phyloP scores from a whole-genome alignment of 345 rosid genomes.

The Citrus reticulata region DNA sequence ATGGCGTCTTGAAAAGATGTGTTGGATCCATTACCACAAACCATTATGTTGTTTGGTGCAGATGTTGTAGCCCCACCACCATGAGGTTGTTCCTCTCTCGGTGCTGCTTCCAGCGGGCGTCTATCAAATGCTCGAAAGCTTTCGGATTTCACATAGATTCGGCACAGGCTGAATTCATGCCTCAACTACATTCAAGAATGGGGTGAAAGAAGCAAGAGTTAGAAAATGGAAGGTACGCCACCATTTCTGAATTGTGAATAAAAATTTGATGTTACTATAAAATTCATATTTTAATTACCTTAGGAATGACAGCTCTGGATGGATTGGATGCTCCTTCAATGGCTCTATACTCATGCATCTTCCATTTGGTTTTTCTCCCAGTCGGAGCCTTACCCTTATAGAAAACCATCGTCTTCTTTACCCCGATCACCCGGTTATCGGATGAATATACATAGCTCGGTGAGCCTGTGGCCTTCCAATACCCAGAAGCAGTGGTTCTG shows the following conservation, averaged over 20 bases:
- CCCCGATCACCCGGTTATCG: slow-evolving; percentile 60
- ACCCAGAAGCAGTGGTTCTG: slow-evolving; percentile 76
- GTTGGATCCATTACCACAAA: background rate
- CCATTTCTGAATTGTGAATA: background rate
- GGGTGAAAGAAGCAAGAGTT: slow-evolving; percentile 2
- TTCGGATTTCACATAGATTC: slow-evolving; percentile 75
- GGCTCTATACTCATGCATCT: slow-evolving; percentile 93
- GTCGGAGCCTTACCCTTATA: slow-evolving; percentile 80
- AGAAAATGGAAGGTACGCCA: slow-evolving; percentile 5
- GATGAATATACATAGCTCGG: slow-evolving; percentile 78
- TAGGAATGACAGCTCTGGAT: slow-evolving; percentile 30
- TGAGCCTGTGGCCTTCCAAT: slow-evolving; percentile 98
- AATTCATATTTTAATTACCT: slow-evolving; percentile 23
- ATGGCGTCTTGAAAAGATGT: background rate
- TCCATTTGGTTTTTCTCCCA: slow-evolving; percentile 88
- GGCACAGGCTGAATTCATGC: slow-evolving; percentile 80
- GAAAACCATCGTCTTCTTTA: slow-evolving; percentile 94
- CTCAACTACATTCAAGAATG: slow-evolving; percentile 53
- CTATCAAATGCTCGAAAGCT: slow-evolving; percentile 80
- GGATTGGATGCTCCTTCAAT: slow-evolving; percentile 40
- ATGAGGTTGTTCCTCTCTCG: slow-evolving; percentile 22
- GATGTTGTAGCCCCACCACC: slow-evolving; percentile 32
- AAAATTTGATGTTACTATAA: background rate
- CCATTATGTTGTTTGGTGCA: background rate
- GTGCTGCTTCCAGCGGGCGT: slow-evolving; percentile 56